Percentiles rank a stretch among this genome's conserved stretches.
Evolutionary conservation across 169 alveolate genomes (phyloP).

Genomic region (Plasmodium reichenowi): DNA sequence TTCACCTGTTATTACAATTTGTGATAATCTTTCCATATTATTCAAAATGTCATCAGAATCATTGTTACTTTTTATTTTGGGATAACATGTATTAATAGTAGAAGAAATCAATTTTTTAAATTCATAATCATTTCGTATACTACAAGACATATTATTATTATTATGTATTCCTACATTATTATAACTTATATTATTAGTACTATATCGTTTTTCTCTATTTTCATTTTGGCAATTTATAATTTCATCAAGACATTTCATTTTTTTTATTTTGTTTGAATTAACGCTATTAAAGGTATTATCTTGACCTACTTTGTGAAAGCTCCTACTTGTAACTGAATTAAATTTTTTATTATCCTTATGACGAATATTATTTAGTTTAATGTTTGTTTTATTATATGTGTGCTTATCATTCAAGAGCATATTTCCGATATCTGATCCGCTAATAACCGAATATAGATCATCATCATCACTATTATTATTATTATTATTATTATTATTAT

Average conservation of each 20-base stretch:
- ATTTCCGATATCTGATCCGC: slow-evolving; percentile 48
- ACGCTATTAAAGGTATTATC: background rate
- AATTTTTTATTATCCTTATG: background rate
- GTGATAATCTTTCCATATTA: slow-evolving; percentile 62
- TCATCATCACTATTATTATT: slow-evolving; percentile 7
- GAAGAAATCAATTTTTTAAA: slow-evolving; percentile 28
- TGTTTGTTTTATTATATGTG: background rate
- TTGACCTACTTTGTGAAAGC: background rate
- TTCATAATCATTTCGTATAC: slow-evolving; percentile 22
- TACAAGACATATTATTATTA: no score
- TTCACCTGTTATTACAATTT: slow-evolving; percentile 34
- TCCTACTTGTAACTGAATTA: background rate
- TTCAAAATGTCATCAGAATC: slow-evolving; percentile 47
- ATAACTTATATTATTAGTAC: no score
- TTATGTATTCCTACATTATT: no score
- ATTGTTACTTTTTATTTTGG: slow-evolving; percentile 37
- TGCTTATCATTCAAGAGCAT: background rate
- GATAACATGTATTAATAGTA: slow-evolving; percentile 63
- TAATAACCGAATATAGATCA: slow-evolving; percentile 61
- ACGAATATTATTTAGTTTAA: background rate
- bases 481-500: background rate
- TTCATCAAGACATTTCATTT: slow-evolving; percentile 1
- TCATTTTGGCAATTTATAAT: background rate
- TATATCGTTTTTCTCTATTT: no score
- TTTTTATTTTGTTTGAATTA: background rate